A percentile compares a stretch with the other conserved stretches of the same genome.
Evolutionary conservation across 2,329 filamentous ascomycete genomes (phyloP).

Genomic region (Capronia americana): DNA sequence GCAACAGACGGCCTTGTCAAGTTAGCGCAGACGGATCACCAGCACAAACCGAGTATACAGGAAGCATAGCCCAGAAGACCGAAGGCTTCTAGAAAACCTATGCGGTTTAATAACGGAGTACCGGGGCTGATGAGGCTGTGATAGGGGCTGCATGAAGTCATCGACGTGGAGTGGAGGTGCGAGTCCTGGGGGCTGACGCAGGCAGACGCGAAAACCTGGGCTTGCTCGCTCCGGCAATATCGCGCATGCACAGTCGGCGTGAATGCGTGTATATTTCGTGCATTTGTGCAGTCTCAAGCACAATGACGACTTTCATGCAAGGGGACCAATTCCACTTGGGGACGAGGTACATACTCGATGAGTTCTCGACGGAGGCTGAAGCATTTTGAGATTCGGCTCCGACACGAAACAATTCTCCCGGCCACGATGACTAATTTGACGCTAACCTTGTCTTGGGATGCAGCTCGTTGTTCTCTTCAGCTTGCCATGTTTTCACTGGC

Average conservation of each 20-base stretch:
- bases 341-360: not conserved
- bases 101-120: not conserved
- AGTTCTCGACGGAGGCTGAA: not conserved
- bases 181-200: slow-evolving; percentile 4
- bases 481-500: not conserved
- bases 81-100: not conserved
- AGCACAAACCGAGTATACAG: not conserved
- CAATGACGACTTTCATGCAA: not conserved
- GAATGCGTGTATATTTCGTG: not conserved
- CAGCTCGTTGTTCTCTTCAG: not conserved
- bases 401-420: not conserved
- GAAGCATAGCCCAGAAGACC: not conserved
- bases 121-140: slow-evolving; percentile 11
- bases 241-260: not conserved
- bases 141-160: not conserved
- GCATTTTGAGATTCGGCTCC: not conserved
- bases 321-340: not conserved
- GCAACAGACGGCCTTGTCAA: not conserved
- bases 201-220: slow-evolving; percentile 5
- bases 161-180: slow-evolving; percentile 4
- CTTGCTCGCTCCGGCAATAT: not conserved
- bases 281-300: not conserved
- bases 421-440: not conserved
- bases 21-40: not conserved
- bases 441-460: not conserved